These are phyloP conservation scores for Didymella pomorum DNA, from an alignment of 2,329 filamentous ascomycete species.

Conservation along the genomic window DNA sequence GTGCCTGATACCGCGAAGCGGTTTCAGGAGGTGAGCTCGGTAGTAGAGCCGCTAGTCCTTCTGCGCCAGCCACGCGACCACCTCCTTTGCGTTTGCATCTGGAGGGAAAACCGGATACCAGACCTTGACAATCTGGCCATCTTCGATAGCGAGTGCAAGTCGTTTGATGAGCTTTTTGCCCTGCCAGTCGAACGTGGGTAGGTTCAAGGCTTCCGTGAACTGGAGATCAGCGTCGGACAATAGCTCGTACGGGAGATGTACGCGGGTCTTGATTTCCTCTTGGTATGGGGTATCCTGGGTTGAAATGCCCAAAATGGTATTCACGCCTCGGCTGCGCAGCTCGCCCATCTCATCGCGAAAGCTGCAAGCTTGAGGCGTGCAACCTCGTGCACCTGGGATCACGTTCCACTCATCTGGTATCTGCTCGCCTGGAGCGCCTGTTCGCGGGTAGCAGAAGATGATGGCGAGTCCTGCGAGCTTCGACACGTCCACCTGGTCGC, in stretches of 20 bases:
- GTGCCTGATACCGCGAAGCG: constrained; percentile 26
- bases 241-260: constrained; percentile 53
- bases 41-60: constrained; percentile 34
- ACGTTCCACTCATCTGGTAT: constrained; percentile 54
- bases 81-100: constrained; percentile 51
- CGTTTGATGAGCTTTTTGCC: constrained; percentile 49
- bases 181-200: constrained; percentile 54
- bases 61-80: constrained; percentile 46
- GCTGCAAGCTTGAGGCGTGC: constrained; percentile 55
- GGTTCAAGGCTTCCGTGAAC: constrained; percentile 43
- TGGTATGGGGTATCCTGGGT: constrained; percentile 54
- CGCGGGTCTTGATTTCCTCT: constrained; percentile 48
- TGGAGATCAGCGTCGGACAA: constrained; percentile 52
- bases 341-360: constrained; percentile 49
- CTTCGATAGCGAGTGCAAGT: constrained; percentile 50
- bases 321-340: constrained; percentile 28
- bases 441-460: constrained; percentile 55
- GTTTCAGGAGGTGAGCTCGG: constrained; percentile 35
- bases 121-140: constrained; percentile 52
- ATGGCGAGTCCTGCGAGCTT: constrained; percentile 50
- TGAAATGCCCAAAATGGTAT: constrained; percentile 51
- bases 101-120: constrained; percentile 58
- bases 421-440: constrained; percentile 50
- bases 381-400: constrained; percentile 56
- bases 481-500: constrained; percentile 41